A percentile compares a stretch with the other conserved stretches of the same genome.
Conservation (phyloP, 768 basidiomycete genomes). For the Serendipita sp. region DNA sequence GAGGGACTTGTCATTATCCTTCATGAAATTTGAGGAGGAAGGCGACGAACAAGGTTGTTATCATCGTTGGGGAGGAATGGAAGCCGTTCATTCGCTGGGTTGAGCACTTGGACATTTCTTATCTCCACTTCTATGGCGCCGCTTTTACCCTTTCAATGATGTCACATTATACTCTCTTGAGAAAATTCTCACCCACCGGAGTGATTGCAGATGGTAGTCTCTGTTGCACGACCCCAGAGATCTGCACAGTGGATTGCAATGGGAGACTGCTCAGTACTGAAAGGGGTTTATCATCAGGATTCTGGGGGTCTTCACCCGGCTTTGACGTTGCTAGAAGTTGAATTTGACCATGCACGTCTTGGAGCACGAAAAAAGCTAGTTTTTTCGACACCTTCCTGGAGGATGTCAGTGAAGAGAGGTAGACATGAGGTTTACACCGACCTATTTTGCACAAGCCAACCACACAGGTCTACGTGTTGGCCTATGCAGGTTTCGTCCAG, state of each 20-base stretch:
- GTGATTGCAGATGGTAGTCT: constrained; percentile 46
- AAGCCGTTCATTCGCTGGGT: constrained; percentile 50
- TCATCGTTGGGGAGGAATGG: constrained; percentile 79
- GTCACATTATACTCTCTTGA: constrained; percentile 12
- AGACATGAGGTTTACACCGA: constrained; percentile 22
- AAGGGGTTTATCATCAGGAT: background rate
- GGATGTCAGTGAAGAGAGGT: too few species aligned
- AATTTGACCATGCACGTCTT: constrained; percentile 57
- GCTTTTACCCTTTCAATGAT: constrained; percentile 32
- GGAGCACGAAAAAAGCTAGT: constrained; percentile 76
- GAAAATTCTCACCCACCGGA: constrained; percentile 9
- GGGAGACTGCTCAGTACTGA: background rate
- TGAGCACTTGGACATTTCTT: constrained; percentile 53
- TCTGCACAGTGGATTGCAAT: constrained; percentile 14
- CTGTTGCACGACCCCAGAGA: constrained; percentile 29
- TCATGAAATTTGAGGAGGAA: background rate
- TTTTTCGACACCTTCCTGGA: constrained; percentile 47
- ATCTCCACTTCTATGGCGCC: constrained; percentile 76
- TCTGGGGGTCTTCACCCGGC: background rate
- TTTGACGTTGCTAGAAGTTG: constrained; percentile 49
- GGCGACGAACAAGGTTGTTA: constrained; percentile 48
- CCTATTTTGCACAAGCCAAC: constrained; percentile 75
- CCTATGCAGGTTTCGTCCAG: constrained; percentile 40
- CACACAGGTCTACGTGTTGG: constrained; percentile 50
- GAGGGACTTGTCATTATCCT: constrained; percentile 7